Base-by-base conservation (phyloP, 1,139 yeast species). In the Kodamaea anthophila region DNA sequence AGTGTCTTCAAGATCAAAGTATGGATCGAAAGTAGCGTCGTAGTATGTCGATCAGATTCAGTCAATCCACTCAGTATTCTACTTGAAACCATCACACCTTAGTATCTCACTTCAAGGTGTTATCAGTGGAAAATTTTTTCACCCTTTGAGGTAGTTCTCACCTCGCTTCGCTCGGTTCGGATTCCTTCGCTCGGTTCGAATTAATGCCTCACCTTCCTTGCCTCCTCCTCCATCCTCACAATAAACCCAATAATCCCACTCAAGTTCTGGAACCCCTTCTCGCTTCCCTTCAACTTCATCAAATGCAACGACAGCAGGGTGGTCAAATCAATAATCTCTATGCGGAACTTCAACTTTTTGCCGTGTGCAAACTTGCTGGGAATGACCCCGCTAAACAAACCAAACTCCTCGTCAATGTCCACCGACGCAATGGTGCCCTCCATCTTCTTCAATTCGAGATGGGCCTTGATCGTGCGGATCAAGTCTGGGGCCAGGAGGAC, bases 211-310 rank as follows among this genome's bases (percentile, higher is more conserved):
- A 34, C 35, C 24, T 40, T 40, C 20, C 42, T 42, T 10, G 51
- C 51, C 29, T 51, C 48, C 35, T 63, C 69, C 36, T 62, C 67
- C 32, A 58, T 57, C 34, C 52, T 52, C 19, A 65, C 53, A 15
- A 65, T 55, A 35, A 51, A 63, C 10, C 53, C 41, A 14, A 65
- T 69, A 41, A 77, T 80, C 18, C 58, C 59, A 11, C 66, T 63
- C 41, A 81, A 60, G 46, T 72, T 75, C 27, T 55, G 62, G 51
- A 80, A 77, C 12, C 82, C 74, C 51, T 71, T 76, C n/a, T 65
- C 60, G n/a, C 82, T 74, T n/a, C 91, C 91, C 41, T 72, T 74
- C 23, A 68, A 57, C 51, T 74, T 76, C 26, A 64, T 65, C 39
- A 80, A 65, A 35, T 68, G 70, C 31, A 79, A 58, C 22, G 70